A percentile compares a stretch with the other conserved stretches of the same genome.
Conservation (phyloP, 345 rosid genomes). For the Physaria fendleri region DNA sequence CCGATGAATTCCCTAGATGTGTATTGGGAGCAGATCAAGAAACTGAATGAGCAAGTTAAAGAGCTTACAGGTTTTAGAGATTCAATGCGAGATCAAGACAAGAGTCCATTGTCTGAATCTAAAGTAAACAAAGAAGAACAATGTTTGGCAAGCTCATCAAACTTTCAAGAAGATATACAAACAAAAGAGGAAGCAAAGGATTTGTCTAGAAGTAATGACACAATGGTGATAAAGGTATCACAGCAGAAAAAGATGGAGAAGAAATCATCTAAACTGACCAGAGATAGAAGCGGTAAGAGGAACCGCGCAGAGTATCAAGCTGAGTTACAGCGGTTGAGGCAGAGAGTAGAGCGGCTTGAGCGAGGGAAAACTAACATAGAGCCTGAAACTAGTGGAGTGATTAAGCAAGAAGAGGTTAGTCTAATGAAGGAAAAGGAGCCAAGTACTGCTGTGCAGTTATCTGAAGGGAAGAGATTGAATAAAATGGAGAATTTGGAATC, state of each 20-base stretch:
- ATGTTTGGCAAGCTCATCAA: conserved; percentile 26
- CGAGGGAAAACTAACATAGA: conserved; percentile 25
- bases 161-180: conserved; percentile 55
- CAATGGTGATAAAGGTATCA: conserved; percentile 27
- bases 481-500: conserved; percentile 21
- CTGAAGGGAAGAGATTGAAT: neutral
- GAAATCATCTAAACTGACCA: conserved; percentile 30
- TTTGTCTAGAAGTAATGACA: conserved; percentile 16
- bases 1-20: conserved; percentile 32
- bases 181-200: conserved; percentile 18
- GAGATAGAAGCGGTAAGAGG: conserved; percentile 28
- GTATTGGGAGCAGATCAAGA: conserved; percentile 58
- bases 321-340: conserved; percentile 8
- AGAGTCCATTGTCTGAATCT: conserved; percentile 17
- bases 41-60: conserved; percentile 45
- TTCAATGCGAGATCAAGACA: conserved; percentile 3
- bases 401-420: conserved; percentile 38
- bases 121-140: conserved; percentile 24
- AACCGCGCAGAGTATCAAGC: conserved; percentile 29
- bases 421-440: conserved; percentile 47
- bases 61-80: conserved; percentile 41
- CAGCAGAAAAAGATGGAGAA: conserved; percentile 27
- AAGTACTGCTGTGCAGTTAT: conserved; percentile 33
- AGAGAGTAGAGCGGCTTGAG: conserved; percentile 33
- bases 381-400: conserved; percentile 24